Conservation (phyloP, 2,329 filamentous ascomycete genomes). For the Ophiostoma sp. region DNA sequence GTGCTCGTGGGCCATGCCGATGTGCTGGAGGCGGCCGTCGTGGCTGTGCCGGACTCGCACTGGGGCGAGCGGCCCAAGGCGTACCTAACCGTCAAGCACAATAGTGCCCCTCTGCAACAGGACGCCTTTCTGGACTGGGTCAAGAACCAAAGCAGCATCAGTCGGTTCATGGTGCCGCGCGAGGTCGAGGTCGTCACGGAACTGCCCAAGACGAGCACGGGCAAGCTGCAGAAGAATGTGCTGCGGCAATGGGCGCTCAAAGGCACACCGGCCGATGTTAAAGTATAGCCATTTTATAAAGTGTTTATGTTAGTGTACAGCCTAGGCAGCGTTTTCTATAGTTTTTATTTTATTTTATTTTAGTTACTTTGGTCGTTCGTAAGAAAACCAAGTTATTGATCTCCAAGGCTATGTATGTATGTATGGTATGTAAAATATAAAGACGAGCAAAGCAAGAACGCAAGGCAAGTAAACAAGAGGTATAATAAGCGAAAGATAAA, state of each 20-base stretch:
- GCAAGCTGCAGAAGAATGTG: slow-evolving; percentile 94
- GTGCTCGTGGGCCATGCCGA: slow-evolving; percentile 85
- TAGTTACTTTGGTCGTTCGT: no score
- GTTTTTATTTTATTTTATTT: background rate
- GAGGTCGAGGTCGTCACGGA: slow-evolving; percentile 76
- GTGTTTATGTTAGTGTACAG: background rate
- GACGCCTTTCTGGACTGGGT: slow-evolving; percentile 81
- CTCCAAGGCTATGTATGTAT: background rate
- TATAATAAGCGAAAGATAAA: background rate
- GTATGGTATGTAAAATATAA: background rate
- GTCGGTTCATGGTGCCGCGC: slow-evolving; percentile 78
- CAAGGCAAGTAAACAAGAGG: background rate
- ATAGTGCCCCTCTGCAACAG: slow-evolving; percentile 42
- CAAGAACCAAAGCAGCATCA: slow-evolving; percentile 71
- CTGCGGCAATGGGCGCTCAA: slow-evolving; percentile 69
- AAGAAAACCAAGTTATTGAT: background rate
- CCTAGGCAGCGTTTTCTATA: background rate
- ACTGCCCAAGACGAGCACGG: slow-evolving; percentile 93
- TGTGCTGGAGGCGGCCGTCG: slow-evolving; percentile 85
- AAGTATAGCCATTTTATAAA: background rate
- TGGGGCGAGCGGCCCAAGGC: slow-evolving; percentile 98
- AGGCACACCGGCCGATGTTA: slow-evolving; percentile 22
- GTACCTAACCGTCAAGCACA: slow-evolving; percentile 69
- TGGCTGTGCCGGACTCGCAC: slow-evolving; percentile 78
- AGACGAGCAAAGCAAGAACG: background rate